Evolutionary conservation across 75 land plant species (phyloP), one percentile per base, ranked within the genome.

Genomic region (Isoetes taiwanensis): DNA sequence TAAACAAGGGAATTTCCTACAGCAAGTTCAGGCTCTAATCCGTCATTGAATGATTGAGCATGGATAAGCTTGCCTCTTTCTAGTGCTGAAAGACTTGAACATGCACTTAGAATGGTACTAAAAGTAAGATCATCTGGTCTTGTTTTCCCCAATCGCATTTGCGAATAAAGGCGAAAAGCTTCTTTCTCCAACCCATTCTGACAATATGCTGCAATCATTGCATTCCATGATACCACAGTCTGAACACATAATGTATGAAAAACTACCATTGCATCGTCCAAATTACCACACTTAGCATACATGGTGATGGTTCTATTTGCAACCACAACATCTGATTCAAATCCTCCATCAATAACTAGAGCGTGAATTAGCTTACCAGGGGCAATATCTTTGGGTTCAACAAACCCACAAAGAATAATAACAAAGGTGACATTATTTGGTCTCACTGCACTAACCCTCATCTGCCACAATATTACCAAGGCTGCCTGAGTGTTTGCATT

Each of bases 211-310:
- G 37, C 59, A 21, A 81, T 37, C 69, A 85, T 75, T 24, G 81
- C 73, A 31, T 78, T 81, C 74, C 82, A 85, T 4, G 82, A 72
- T 2, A 78, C 67, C 41, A 64, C 52, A 21, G 72, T 78, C 55
- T 54, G 68, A 2, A 53, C 43, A 14, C 6, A 21, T 77, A 85
- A 75, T 8, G 34, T 60, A 33, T 72, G 67, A 60, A 78, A 85
- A 50, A 81, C 55, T 30, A 2, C 8, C 34, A 34, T n/a, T 46
- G 90, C 84, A 25, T 40, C 62, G 9, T 62, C 75, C 10, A 78
- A 52, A 59, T 62, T 34, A 33, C 79, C 79, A 43, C 81, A 81
- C 57, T 76, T 78, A 20, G 74, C 52, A 57, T 85, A 81, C 84
- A 85, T 85, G 34, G 72, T 75, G 62, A 85, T 67, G 0, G 81